Evolutionary conservation across 768 basidiomycete species (phyloP), one percentile per base, ranked within the genome.

Genomic region (Mycena albidolilacea): DNA sequence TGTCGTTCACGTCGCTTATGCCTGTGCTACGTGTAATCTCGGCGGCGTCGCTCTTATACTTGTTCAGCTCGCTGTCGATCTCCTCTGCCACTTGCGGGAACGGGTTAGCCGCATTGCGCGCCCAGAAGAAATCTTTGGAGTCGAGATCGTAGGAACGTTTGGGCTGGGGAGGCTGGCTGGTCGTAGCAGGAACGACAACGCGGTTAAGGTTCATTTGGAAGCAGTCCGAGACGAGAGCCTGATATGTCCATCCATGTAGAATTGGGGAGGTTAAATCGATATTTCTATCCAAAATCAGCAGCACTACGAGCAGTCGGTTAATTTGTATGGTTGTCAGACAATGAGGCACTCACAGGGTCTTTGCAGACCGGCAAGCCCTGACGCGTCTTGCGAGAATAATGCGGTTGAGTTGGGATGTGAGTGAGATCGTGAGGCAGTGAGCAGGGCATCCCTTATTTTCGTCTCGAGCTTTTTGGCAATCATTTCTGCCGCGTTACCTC

Each of bases 51-150:
- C 94, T 91, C 85, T 98, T 99, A 79, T 93, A 97, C 82, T 92
- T 92, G 82, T 93, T 96, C 76, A 99, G 83, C 81, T 98, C 98
- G 7, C 87, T 77, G 78, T 99, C 96, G 64, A 99, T 98, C 75
- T 99, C 97, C 80, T 98, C 98, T 2, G 98, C 97, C 5, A 99
- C 98, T 76, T 98, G 95, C 48, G 98, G 98, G 87, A 99, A 99
- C 6, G 97, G 97, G 72, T 94, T 95, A 9, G 95, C 92, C 0
- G 97, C 96, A 78, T 99, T 98, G 80, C 95, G 96, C 2, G 92
- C 93, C 98, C 98, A 99, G 86, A 99, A 99, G 84, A 98, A 99
- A 82, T 99, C 98, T 79, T 97, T 98, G 23, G 95, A 92, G 82
- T 99, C 98, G 43, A 99, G 91, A 82, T 99, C 98, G 77, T 99